Evolutionary conservation across 1,284 basidiomycete genomes (phyloP), one percentile per base, ranked within the genome.

Genomic region (Bjerkandera adusta): DNA sequence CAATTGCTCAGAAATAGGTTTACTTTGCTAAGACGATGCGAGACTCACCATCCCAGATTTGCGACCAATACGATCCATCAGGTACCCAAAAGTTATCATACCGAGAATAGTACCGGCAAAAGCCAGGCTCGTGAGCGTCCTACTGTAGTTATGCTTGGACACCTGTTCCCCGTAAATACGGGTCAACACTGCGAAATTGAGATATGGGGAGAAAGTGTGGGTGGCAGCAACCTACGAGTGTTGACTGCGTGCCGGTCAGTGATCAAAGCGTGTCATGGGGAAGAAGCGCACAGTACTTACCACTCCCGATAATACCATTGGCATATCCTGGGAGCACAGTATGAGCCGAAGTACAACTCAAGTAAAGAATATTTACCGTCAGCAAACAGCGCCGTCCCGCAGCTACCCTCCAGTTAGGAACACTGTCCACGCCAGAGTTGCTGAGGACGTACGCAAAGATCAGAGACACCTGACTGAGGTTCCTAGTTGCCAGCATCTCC

Each of bases 21-120:
- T 27, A n/a, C n/a, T 5, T 3, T n/a, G 6, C 13, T 24, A 25
- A 13, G 18, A 20, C 5, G 41, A 7, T 13, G n/a, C n/a, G 13
- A 56, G 40, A 55, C 75, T 55, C 52, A 85, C 81, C 90, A 92
- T 92, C 47, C 92, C 90, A 57, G 84, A 85, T 60, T 95, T 95
- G 43, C 93, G 80, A 6, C 93, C 92, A 47, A 93, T 57, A 61
- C 87, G 89, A 64, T 96, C 94, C 7, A 87, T 89, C 47, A 93
- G 67, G 61, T 83, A 90, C 18, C 85, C 85, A 56, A 89, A 88
- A 26, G 62, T 52, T 45, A 89, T 62, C 86, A 88, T 88, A 36
- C 86, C 92, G 13, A 92, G 72, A 30, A 96, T 69, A 11, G 89
- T 93, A n/a, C 91, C 92, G 24, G 83, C 90, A 57, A 94, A 94